phyloP scores from a whole-genome alignment of 2,329 filamentous ascomycete species.

The Lachnellula willkommii region DNA sequence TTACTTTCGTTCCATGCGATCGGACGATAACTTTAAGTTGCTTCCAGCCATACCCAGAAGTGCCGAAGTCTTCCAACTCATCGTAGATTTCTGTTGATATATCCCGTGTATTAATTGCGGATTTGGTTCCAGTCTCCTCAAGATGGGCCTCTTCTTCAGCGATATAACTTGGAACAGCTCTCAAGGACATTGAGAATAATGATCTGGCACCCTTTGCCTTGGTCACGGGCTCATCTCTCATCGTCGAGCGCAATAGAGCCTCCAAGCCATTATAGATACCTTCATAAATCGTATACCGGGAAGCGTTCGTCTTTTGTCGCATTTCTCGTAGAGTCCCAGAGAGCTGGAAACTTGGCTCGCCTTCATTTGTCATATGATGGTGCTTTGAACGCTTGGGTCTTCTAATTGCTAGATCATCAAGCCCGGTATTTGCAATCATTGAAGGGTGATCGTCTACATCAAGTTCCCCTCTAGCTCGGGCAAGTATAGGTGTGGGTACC shows the following conservation, averaged over 20 bases:
- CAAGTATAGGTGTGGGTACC: conserved; percentile 30
- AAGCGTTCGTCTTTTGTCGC: conserved; percentile 28
- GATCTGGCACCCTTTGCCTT: conserved; percentile 33
- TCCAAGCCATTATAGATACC: conserved; percentile 43
- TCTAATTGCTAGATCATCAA: neutral
- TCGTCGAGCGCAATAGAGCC: conserved; percentile 40
- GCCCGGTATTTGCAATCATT: neutral
- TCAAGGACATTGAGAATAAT: conserved; percentile 45
- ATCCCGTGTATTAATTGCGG: conserved; percentile 30
- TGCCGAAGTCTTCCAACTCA: conserved; percentile 43
- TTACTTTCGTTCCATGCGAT: conserved; percentile 41
- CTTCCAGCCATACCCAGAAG: conserved; percentile 39
- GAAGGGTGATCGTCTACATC: neutral
- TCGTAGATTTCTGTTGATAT: conserved; percentile 44
- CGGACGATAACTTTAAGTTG: conserved; percentile 42
- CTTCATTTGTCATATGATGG: conserved; percentile 7
- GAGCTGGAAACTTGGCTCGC: conserved; percentile 14
- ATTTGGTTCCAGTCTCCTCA: conserved; percentile 34
- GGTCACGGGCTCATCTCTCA: conserved; percentile 6
- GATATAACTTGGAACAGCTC: conserved; percentile 44
- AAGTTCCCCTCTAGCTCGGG: conserved; percentile 22
- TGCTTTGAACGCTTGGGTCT: conserved; percentile 8
- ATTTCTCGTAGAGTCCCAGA: conserved; percentile 33
- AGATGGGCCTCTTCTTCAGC: conserved; percentile 40
- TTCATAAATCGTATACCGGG: conserved; percentile 37